Conservation (phyloP, 2,329 filamentous ascomycete species). For the Aquanectria penicillioides region DNA sequence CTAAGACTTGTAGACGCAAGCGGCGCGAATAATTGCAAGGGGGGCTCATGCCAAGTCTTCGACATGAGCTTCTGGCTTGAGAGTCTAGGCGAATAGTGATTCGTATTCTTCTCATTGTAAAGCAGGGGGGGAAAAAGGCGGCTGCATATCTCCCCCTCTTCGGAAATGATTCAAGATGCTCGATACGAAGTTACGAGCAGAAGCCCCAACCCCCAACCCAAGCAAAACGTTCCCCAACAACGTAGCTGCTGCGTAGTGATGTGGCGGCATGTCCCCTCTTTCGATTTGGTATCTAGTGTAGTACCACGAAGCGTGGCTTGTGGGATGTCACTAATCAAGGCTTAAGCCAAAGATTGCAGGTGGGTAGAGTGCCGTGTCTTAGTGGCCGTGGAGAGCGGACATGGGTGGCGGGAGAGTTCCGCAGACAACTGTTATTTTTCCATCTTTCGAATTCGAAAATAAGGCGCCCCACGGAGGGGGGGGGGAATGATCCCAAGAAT, state of each 20-base stretch:
- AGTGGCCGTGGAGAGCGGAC: not conserved
- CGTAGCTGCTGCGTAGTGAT: not conserved
- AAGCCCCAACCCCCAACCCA: not conserved
- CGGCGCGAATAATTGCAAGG: conserved; percentile 6
- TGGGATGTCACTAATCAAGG: conserved; percentile 1
- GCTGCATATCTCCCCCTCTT: conserved; percentile 8
- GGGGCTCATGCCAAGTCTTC: conserved; percentile 11
- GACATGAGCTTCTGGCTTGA: not conserved
- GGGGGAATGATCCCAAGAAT: not conserved
- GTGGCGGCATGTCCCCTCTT: conserved; percentile 11
- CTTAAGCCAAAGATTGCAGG: conserved; percentile 6
- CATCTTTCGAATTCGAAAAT: conserved; percentile 5
- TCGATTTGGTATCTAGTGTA: conserved; percentile 1
- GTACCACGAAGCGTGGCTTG: conserved; percentile 16
- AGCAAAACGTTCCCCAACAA: not conserved
- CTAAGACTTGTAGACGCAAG: not conserved
- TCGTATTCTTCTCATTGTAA: too few species aligned
- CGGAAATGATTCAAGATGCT: conserved; percentile 7
- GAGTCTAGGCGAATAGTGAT: not conserved
- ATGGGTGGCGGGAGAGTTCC: conserved; percentile 16
- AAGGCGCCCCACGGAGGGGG: not conserved
- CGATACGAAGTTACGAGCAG: conserved; percentile 16
- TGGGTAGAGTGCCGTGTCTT: conserved; percentile 13
- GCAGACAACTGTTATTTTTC: conserved; percentile 2
- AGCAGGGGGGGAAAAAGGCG: too few species aligned